Base-by-base conservation (phyloP, 371 early-diverging fungal species). In the Lichtheimia hyalospora region DNA sequence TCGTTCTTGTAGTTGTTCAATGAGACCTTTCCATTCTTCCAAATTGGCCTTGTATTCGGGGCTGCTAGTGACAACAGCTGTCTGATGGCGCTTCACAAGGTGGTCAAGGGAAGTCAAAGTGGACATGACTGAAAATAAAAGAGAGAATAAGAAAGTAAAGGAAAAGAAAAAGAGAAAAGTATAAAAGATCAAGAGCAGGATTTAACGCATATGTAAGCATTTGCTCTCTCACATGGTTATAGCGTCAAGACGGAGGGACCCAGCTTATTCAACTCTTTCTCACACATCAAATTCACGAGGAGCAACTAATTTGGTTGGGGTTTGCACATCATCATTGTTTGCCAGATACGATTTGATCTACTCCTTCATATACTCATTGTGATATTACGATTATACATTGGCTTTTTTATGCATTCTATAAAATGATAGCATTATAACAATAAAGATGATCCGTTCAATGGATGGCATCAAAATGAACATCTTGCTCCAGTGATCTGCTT, bases 41-140 rank as follows among this genome's bases (percentile, higher is more conserved):
- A 77, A 67, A 67, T 89, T 90, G 40, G 75, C 75, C 55, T 75
- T 75, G 62, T 78, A 90, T 63, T 85, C 85, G 40, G 78, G 66
- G 16, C 63, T 70, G 0, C 67, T 65, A 53, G 73, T 74, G 34
- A 63, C 67, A 13, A 75, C 63, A 7, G 61, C 61, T 3, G 75
- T 71, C 15, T 67, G 70, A 50, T 70, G 60, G 2, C 76, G 74
- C 23, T 61, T 68, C 46, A 79, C 79, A 54, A 79, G 69, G 49
- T 79, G 71, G 25, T 75, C 73, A 44, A 57, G 51, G 0, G 65
- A 53, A 23, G 74, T 70, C 20, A 61, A 18, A 21, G 74, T 72
- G 21, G 77, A 74, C 77, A 77, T 77, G 7, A 39, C 21, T 41
- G n/a, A n/a, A n/a, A n/a, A n/a, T n/a, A 57, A 20, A 40, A 21